Base-by-base conservation (phyloP, 2,329 filamentous ascomycete genomes). In the Calonectria pteridis region DNA sequence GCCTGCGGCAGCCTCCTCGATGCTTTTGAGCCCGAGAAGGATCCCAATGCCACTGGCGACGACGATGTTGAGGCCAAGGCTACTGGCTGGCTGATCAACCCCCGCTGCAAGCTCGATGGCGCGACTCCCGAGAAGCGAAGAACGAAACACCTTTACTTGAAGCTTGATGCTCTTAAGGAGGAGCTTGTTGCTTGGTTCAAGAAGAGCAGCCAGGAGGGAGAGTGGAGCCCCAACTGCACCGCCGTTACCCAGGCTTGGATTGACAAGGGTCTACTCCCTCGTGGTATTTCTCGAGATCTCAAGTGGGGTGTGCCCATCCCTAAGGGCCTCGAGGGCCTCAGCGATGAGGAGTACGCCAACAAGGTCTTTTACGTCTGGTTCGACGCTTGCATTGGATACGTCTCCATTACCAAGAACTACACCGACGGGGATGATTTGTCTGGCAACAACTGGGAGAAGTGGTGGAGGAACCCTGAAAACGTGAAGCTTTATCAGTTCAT, bases 321-420 rank as follows among this genome's bases (percentile, higher is more conserved):
- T 40, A 82, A 82, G 59, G 84, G 62, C 78, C 79, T 89, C 33
- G 84, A 87, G 16, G 88, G 87, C 20, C 73, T 92, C 55, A 89
- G 87, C 5, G 85, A 89, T 5, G 87, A 89, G 69, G 89, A 88
- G 31, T 92, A 90, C 77, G 86, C 86, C 55, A 86, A 87, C 77
- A 92, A 92, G 87, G 96, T 98, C 75, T 92, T 98, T 77, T 98
- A 98, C 82, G 95, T 98, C 73, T 94, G 93, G 95, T 95, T 98
- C 82, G 95, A 98, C 83, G 95, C 95, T 69, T 97, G 94, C 84
- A 97, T 98, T 81, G 96, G 96, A 26, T 98, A 98, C 83, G 93
- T 95, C n/a, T 98, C 95, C 2, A 98, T 98, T 78, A 98, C 96
- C 1, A 95, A 94, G 76, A 95, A 92, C 79, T 98, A 98, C 84